These are phyloP conservation scores for Diospyros kaki DNA, from an alignment of 148 eudicot genomes.

Conservation along the genomic window DNA sequence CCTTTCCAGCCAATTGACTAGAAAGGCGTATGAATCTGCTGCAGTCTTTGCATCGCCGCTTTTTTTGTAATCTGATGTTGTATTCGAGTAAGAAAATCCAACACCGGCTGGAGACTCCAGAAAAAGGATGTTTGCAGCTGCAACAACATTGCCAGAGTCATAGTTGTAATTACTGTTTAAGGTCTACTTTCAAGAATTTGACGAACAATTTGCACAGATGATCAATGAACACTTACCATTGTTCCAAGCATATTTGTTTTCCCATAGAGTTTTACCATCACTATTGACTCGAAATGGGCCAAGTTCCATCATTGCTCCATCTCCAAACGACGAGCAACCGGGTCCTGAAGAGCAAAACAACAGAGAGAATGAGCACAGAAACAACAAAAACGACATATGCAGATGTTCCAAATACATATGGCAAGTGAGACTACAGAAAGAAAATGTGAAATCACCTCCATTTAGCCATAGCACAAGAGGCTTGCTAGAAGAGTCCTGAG, in stretches of 20 bases:
- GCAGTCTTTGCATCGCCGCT: slow-evolving; percentile 15
- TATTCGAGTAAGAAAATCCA: slow-evolving; percentile 20
- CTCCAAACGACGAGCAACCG: slow-evolving; percentile 23
- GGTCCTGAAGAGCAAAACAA: slow-evolving; percentile 8
- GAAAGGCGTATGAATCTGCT: slow-evolving; percentile 10
- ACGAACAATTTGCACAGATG: neutral
- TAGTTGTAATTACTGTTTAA: neutral
- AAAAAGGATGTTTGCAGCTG: slow-evolving; percentile 20
- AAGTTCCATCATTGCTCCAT: slow-evolving; percentile 19
- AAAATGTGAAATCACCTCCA: slow-evolving; percentile 18
- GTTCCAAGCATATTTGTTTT: slow-evolving; percentile 18
- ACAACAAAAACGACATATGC: neutral
- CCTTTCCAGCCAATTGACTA: slow-evolving; percentile 17
- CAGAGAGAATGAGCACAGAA: neutral
- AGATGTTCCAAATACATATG: neutral
- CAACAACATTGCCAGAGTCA: neutral
- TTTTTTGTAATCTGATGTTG: slow-evolving; percentile 2
- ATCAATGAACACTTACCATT: slow-evolving; percentile 1
- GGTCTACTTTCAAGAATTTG: neutral
- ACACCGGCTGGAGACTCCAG: slow-evolving; percentile 18
- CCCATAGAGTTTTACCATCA: slow-evolving; percentile 13
- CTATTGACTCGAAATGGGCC: slow-evolving; percentile 22
- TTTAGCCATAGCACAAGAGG: slow-evolving; percentile 30
- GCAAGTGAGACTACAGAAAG: no score
- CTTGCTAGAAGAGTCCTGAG: slow-evolving; percentile 2